Percentiles rank a stretch among this genome's conserved stretches.
Conservation (phyloP, 1,284 basidiomycete genomes). For the Trametes pubescens region DNA sequence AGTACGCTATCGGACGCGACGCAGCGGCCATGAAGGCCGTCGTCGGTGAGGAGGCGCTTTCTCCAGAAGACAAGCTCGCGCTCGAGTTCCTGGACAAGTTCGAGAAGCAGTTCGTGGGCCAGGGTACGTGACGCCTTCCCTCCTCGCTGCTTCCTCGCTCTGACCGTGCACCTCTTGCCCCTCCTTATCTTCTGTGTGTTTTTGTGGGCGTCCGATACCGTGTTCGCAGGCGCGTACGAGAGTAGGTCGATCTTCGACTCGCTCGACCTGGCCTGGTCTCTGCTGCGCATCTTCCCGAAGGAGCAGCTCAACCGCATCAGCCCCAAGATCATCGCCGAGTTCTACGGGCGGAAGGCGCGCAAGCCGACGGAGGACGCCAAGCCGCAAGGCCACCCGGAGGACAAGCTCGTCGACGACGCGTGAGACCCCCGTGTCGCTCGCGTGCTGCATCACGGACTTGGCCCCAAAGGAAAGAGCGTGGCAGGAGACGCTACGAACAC, state of each 20-base stretch:
- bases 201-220: not conserved
- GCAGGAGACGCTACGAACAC: slow-evolving; percentile 19
- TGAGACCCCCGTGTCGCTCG: slow-evolving; percentile 25
- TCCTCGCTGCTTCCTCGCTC: slow-evolving; percentile 19
- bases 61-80: slow-evolving; percentile 92
- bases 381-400: slow-evolving; percentile 53
- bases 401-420: slow-evolving; percentile 67
- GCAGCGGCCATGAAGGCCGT: slow-evolving; percentile 99
- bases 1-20: slow-evolving; percentile 97
- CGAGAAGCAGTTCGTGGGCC: slow-evolving; percentile 93
- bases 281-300: slow-evolving; percentile 98
- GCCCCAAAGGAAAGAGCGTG: slow-evolving; percentile 8
- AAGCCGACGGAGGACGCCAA: slow-evolving; percentile 62
- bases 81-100: slow-evolving; percentile 95
- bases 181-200: slow-evolving; percentile 16
- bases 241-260: slow-evolving; percentile 97
- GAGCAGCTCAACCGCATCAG: slow-evolving; percentile 97
- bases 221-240: slow-evolving; percentile 84
- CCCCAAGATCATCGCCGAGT: slow-evolving; percentile 90
- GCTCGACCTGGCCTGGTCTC: slow-evolving; percentile 95
- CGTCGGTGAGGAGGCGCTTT: slow-evolving; percentile 97
- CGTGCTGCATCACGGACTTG: slow-evolving; percentile 6
- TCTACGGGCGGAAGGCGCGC: slow-evolving; percentile 82
- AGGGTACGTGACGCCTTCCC: slow-evolving; percentile 62
- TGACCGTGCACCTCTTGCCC: slow-evolving; percentile 13